Evolutionary conservation across 1,139 yeast species (phyloP), one percentile per base, ranked within the genome.

Genomic region (Saccharomyces pastorianus): DNA sequence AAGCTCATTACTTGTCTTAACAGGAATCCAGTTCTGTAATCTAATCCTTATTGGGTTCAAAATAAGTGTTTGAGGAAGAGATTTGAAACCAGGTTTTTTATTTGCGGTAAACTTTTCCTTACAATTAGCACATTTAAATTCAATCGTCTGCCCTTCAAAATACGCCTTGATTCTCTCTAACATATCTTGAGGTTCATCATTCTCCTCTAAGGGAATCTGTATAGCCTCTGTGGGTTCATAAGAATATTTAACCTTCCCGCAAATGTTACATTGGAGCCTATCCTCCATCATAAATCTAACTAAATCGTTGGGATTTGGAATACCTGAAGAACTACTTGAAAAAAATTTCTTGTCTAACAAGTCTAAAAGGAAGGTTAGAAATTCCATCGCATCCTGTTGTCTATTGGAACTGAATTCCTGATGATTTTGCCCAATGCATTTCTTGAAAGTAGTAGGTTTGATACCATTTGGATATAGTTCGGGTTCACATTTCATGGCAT

Each of bases 341-440:
- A 71, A 70, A 7, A 74, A 55, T 9, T 65, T 68, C 27, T 56
- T 51, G 60, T 86, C 93, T 38, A 88, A 69, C 60, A 81, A 78
- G 56, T 85, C 88, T 42, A 85, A 64, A 23, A 91, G 70, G 66
- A 84, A 85, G 8, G 81, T 73, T 69, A 90, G 78, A 66, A 90
- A 95, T 68, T 93, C 99, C 74, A 85, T 87, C 0, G 98, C 95
- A 73, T 93, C 99, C 68, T 93, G 99, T 66, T 93, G 99, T 62
- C 83, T 81, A 77, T 85, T 88, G 0, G 96, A 84, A 49, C 84
- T 77, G 64, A 93, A 93, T 65, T 93, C 99, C 14, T 78, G 76
- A 69, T 93, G 95, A 47, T 82, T 82, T 53, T 79, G 79, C 1
- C 96, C 97, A 54, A 95, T 76, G 28, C 89, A 73, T 3, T 80